These are phyloP conservation scores for Tetrapisispora namnaoensis DNA, from an alignment of 805 yeast species.

Conservation along the genomic window DNA sequence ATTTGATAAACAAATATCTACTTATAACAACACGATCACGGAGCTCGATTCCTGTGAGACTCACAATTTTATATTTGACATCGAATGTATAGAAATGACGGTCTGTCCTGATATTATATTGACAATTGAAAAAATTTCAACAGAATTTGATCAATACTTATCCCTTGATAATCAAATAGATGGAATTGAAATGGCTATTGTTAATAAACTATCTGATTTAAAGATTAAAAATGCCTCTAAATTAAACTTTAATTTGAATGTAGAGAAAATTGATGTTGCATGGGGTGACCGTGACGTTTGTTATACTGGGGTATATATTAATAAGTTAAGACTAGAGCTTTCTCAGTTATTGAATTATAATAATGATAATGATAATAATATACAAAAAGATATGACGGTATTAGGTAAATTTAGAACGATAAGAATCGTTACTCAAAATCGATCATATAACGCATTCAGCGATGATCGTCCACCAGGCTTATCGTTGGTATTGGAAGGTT, in stretches of 20 bases:
- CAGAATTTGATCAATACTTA: conserved; percentile 26
- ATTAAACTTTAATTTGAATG: conserved; percentile 11
- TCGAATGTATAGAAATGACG: conserved; percentile 37
- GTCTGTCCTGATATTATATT: conserved; percentile 27
- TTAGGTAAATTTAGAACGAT: conserved; percentile 14
- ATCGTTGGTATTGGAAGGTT: conserved; percentile 19
- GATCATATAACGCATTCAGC: not conserved
- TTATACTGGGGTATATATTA: conserved; percentile 16
- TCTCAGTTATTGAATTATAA: conserved; percentile 11
- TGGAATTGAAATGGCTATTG: conserved; percentile 49
- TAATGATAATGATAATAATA: conserved; percentile 12
- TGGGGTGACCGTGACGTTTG: conserved; percentile 14
- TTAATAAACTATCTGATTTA: conserved; percentile 35
- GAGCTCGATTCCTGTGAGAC: conserved; percentile 1
- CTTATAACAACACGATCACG: not conserved
- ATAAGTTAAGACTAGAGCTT: conserved; percentile 17
- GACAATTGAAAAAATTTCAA: conserved; percentile 31
- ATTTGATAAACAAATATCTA: not conserved
- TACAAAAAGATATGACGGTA: conserved; percentile 9
- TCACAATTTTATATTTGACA: conserved; percentile 31
- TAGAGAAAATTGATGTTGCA: conserved; percentile 13
- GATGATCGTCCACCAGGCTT: conserved; percentile 22
- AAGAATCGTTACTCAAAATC: conserved; percentile 8
- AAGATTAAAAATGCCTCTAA: conserved; percentile 9
- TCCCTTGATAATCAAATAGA: conserved; percentile 50